Evolutionary conservation across 805 yeast genomes (phyloP), one percentile per base, ranked within the genome.

Genomic region (Wickerhamomyces ciferrii): DNA sequence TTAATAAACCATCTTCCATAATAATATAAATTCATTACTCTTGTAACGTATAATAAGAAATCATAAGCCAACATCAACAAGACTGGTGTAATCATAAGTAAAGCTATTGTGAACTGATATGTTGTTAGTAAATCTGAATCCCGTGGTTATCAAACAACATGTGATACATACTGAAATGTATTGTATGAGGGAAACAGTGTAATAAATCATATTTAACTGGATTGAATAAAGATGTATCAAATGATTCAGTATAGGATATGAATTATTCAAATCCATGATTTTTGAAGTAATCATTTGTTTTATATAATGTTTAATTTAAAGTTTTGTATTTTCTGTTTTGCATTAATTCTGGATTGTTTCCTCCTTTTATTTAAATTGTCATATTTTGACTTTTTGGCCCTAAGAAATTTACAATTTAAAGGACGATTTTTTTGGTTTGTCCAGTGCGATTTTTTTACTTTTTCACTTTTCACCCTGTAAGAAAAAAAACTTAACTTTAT

Each of bases 1-100:
- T 45, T 46, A 3, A 43, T 38, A 24, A 43, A 14, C 20, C 31
- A 17, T 20, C 35, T 43, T 3, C 32, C 32, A 19, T 15, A n/a
- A 14, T 44, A 25, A 14, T 43, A 41, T 14, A 49, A 6, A 15
- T 51, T 46, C 6, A 55, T 21, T 1, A 53, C 25, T n/a, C 56
- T 52, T n/a, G 43, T 10, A 4, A 45, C 25, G 40, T 56, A 56
- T 7, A 54, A 41, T 15, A 44, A 21, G 2, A 55, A n/a, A 48
- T 58, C 62, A 32, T 47, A 55, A 3, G 41, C 32, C 11, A 58
- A 31, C 2, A 58, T 29, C 5, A 48, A 36, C 1, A 48, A 36
- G 3, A 58, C 54, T 5, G 53, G 51, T 1, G 52, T 35, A 15
- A 53, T 31, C 10, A 48, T 38, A 1, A 42, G 11, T 4, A 43